Conservation (phyloP, 2,329 filamentous ascomycete species). For the Harringtonia aguacate region DNA sequence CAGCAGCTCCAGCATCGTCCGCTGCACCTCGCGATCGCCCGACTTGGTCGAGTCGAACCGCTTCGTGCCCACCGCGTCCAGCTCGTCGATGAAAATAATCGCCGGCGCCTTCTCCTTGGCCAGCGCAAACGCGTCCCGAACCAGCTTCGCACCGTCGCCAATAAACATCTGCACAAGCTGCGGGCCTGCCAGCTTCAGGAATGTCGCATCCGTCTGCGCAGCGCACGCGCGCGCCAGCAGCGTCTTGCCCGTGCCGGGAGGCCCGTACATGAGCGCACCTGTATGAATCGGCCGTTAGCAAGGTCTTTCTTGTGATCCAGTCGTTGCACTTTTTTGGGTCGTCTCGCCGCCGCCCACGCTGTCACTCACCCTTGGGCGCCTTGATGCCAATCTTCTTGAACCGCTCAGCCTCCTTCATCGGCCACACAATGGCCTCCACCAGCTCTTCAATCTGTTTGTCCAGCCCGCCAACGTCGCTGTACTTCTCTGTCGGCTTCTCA, state of each 20-base stretch:
- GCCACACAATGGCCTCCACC: slow-evolving; percentile 97
- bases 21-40: slow-evolving; percentile 93
- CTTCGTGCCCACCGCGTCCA: slow-evolving; percentile 97
- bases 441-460: slow-evolving; percentile 99
- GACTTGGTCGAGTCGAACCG: slow-evolving; percentile 98
- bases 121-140: slow-evolving; percentile 92
- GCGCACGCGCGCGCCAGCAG: slow-evolving; percentile 91
- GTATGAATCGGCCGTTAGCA: slow-evolving; percentile 4
- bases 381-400: slow-evolving; percentile 99
- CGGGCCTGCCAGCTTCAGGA: slow-evolving; percentile 94
- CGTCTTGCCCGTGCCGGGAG: slow-evolving; percentile 82
- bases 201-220: slow-evolving; percentile 95
- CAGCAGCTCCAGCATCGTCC: slow-evolving; percentile 96
- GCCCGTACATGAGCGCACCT: slow-evolving; percentile 98
- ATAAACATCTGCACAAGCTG: slow-evolving; percentile 99
- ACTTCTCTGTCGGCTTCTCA: slow-evolving; percentile 98
- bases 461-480: slow-evolving; percentile 91
- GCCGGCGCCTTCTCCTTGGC: slow-evolving; percentile 98
- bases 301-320: neutral
- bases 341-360: neutral
- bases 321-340: neutral
- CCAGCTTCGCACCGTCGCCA: slow-evolving; percentile 93
- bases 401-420: slow-evolving; percentile 97
- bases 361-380: slow-evolving; percentile 75
- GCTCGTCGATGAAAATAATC: slow-evolving; percentile 98